Base-by-base conservation (phyloP, 2,329 filamentous ascomycete genomes). In the Fusarium sp. region DNA sequence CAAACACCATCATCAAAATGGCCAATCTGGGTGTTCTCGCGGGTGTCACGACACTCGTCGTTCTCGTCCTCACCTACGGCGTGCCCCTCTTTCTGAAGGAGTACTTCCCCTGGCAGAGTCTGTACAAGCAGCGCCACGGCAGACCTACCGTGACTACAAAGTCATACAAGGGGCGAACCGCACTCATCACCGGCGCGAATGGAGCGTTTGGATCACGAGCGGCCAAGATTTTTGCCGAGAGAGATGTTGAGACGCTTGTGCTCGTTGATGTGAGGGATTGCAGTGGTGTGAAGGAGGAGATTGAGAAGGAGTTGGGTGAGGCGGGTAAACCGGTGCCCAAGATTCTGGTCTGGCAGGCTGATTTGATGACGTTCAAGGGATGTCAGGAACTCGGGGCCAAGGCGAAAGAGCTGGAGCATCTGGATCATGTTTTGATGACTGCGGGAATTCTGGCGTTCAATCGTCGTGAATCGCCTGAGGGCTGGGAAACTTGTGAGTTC, bases 391-490 rank as follows among this genome's bases (percentile, higher is more conserved):
- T 83, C 7, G 80, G 78, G 10, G 74, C 63, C 31, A 79, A 77
- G 66, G 80, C 79, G 5, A 68, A 66, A 10, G 69, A 75, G 22
- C 26, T 83, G 31, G 66, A 79, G 66, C 62, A 74, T 35, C 74
- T 83, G 6, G 82, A 83, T 36, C 82, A 83, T 69, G 82, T 80
- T 22, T 69, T 83, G 68, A 74, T 83, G 77, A 82, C 82, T 1
- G 82, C 81, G 14, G 82, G 82, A 1, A 82, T 83, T n/a, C 74
- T 83, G 7, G 70, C 81, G 26, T 83, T 83, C 26, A 69, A 81
- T 31, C 79, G 81, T 41, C 79, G 78, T 64, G 77, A 80, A 59
- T 83, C 81, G 13, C 80, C 82, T 11, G 81, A 83, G 63, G 82
- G 82, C 47, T 83, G 82, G 82, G 82, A 83, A 77, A 82, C 80